Base-by-base conservation (phyloP, 345 rosid genomes). In the Aegle marmelos region DNA sequence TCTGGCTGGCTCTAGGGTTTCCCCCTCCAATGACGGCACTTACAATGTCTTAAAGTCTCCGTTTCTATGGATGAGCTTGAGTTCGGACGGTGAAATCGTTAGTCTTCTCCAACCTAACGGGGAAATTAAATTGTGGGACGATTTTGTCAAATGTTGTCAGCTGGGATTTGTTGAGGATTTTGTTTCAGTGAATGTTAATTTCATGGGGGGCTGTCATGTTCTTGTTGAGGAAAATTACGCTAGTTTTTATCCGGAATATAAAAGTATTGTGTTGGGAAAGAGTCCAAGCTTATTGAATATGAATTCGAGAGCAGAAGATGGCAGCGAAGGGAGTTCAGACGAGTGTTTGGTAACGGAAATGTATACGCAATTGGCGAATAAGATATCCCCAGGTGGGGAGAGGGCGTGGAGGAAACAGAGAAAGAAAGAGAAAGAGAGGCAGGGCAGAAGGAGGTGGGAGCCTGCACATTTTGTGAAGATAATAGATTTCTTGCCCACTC, bases 391-490 rank as follows among this genome's bases (percentile, higher is more conserved):
- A 0, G 84, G 92, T 1, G 88, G 90, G 14, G 95, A 88, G 31
- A 79, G 89, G 68, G 61, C 85, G 1, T 68, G 78, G 78, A 94
- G 97, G 91, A 83, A 89, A 83, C 96, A 87, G 78, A 88, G 88
- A 89, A 93, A 87, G 88, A 92, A 90, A 84, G 94, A 85, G 85
- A 92, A 86, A 88, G 96, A 87, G 80, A 90, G 89, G 89, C 93
- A 83, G 72, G 88, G 81, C 17, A 91, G 73, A 87, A 84, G 77
- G 82, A 88, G 85, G 76, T 92, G 94, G 97, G 98, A 91, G 80
- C 85, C 94, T 7, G 94, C 91, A 83, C 95, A 93, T 81, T 95
- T 93, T 70, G 84, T 95, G 68, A 95, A 89, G 88, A 89, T 95
- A 70, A 53, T 72, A 41, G 88, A 92, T 85, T 92, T 81, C 84